Percentiles rank a stretch among this genome's conserved stretches.
phyloP scores from a whole-genome alignment of 345 rosid species.

The Eucalyptus sideroxylon region DNA sequence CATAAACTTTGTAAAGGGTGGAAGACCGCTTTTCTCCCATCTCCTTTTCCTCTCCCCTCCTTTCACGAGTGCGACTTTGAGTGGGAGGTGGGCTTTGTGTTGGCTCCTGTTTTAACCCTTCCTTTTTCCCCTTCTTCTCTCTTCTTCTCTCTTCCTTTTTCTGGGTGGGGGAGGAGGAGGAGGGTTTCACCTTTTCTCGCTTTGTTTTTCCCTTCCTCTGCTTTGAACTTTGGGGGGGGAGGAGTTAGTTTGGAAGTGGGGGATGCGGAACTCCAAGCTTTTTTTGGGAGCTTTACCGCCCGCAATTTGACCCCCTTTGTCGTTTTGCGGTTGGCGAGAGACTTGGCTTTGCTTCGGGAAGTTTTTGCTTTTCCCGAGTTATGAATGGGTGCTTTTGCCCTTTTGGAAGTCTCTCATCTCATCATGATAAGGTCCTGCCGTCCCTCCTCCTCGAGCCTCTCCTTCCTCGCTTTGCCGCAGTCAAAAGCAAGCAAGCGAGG shows the following conservation, averaged over 20 bases:
- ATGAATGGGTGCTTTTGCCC: not conserved
- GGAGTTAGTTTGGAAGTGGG: not conserved
- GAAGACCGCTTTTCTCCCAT: not conserved
- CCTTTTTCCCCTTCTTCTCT: not conserved
- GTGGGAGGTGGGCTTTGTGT: not conserved
- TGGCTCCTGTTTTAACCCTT: not conserved
- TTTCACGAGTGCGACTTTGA: not conserved
- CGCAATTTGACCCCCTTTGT: slow-evolving; percentile 10
- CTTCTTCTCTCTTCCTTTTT: not conserved
- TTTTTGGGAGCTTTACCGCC: slow-evolving; percentile 7
- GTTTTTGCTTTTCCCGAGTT: not conserved
- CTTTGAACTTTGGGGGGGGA: not conserved
- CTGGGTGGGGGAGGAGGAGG: not conserved
- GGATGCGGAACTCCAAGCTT: not conserved
- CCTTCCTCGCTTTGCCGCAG: not conserved
- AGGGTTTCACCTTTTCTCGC: not conserved
- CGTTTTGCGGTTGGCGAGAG: not conserved
- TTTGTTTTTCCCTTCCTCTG: not conserved
- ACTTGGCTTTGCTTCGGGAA: not conserved
- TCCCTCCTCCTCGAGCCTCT: not conserved
- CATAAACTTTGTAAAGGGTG: not conserved
- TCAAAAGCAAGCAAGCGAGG: not conserved
- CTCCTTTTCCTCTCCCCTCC: not conserved
- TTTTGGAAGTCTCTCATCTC: not conserved
- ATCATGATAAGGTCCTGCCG: not conserved